phyloP scores from a whole-genome alignment of 1,139 yeast species.

The Candida sanyaensis region DNA sequence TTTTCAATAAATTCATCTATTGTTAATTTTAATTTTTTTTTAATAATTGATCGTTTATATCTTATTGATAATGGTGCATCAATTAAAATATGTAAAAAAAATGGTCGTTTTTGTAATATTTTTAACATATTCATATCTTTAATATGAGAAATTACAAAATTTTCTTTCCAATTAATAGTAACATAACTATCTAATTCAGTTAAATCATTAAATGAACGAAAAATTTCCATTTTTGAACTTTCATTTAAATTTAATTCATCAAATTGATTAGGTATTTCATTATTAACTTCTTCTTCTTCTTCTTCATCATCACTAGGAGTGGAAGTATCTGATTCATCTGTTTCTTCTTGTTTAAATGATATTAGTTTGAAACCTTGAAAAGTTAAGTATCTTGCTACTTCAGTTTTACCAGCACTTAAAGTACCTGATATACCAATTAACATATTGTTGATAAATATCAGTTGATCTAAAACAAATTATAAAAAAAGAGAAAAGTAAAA shows the following conservation, averaged over 20 bases:
- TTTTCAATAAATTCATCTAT: constrained; percentile 46
- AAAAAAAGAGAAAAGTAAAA: neutral
- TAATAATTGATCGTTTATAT: constrained; percentile 37
- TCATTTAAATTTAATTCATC: neutral
- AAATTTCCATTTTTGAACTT: constrained; percentile 16
- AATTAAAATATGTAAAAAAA: constrained; percentile 76
- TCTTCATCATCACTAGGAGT: constrained; percentile 6
- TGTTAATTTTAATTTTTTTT: constrained; percentile 15
- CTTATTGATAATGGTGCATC: constrained; percentile 73
- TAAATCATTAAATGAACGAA: constrained; percentile 29
- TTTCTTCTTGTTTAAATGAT: constrained; percentile 12
- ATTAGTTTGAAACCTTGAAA: constrained; percentile 56
- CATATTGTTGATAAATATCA: constrained; percentile 42
- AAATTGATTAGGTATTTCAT: constrained; percentile 2
- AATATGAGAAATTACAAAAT: constrained; percentile 63
- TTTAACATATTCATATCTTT: constrained; percentile 45
- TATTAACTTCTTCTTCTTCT: too few species aligned
- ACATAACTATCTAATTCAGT: constrained; percentile 59
- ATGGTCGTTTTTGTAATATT: constrained; percentile 71
- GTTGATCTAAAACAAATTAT: neutral
- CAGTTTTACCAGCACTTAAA: constrained; percentile 67
- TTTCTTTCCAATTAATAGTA: constrained; percentile 67
- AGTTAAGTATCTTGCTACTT: constrained; percentile 59
- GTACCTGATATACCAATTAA: constrained; percentile 79
- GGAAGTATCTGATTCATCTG: neutral